Percentiles rank a stretch among this genome's conserved stretches.
phyloP scores from a whole-genome alignment of 768 basidiomycete genomes.

The Tricholoma flavovirens region DNA sequence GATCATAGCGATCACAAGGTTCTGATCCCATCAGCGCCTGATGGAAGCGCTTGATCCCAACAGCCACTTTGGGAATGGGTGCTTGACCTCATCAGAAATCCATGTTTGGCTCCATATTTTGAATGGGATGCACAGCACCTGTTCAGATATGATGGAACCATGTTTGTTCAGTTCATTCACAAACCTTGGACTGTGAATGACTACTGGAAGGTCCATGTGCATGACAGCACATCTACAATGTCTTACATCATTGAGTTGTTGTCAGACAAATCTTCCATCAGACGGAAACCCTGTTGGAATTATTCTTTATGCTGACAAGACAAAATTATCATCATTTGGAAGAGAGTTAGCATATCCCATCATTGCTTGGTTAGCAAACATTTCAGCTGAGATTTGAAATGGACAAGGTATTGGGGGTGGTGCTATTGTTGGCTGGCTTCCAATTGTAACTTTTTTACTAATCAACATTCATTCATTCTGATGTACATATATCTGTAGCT shows the following conservation, averaged over 20 bases:
- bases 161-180: conserved; percentile 21
- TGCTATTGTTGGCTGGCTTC: conserved; percentile 29
- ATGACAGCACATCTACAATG: neutral
- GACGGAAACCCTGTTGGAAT: conserved; percentile 21
- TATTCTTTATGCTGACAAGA: too few species aligned
- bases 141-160: conserved; percentile 21
- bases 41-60: too few species aligned
- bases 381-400: conserved; percentile 27
- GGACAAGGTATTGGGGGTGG: conserved; percentile 25
- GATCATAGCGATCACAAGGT: neutral
- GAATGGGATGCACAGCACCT: conserved; percentile 24
- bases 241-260: conserved; percentile 1
- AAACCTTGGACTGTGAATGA: conserved; percentile 33
- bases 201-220: conserved; percentile 34
- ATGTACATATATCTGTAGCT: conserved; percentile 17
- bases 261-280: conserved; percentile 10
- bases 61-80: conserved; percentile 25
- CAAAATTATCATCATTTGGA: conserved; percentile 31
- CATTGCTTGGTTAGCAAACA: conserved; percentile 24
- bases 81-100: conserved; percentile 17
- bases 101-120: conserved; percentile 15
- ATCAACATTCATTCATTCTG: neutral
- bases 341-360: conserved; percentile 31
- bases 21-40: too few species aligned
- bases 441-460: conserved; percentile 20